phyloP scores from a whole-genome alignment of 148 eudicot genomes.

The Rhododendron henanense region DNA sequence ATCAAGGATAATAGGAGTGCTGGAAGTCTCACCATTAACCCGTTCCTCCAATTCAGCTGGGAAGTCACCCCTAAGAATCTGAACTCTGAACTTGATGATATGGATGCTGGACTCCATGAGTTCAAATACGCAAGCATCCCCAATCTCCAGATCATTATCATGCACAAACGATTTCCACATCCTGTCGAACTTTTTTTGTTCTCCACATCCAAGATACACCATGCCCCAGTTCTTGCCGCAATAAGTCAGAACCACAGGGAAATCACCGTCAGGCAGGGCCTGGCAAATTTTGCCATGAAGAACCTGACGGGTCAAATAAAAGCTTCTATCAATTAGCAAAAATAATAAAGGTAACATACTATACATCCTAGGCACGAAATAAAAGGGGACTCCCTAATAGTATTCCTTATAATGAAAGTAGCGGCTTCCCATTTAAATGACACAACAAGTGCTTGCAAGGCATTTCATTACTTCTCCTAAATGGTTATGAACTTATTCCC shows the following conservation, averaged over 20 bases:
- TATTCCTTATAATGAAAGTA: neutral
- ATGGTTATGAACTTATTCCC: neutral
- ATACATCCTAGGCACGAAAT: neutral
- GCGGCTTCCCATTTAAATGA: neutral
- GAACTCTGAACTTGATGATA: slow-evolving; percentile 31
- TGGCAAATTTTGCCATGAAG: slow-evolving; percentile 18
- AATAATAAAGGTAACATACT: neutral
- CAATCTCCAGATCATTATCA: slow-evolving; percentile 33
- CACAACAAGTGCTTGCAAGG: neutral
- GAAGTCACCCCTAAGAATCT: slow-evolving; percentile 33
- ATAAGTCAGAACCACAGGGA: slow-evolving; percentile 27
- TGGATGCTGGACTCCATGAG: slow-evolving; percentile 19
- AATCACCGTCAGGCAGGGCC: slow-evolving; percentile 19
- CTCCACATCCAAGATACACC: slow-evolving; percentile 15
- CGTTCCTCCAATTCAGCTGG: slow-evolving; percentile 21
- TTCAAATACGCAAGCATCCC: slow-evolving; percentile 48
- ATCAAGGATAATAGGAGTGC: slow-evolving; percentile 8
- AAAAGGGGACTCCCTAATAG: neutral
- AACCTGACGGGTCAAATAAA: neutral
- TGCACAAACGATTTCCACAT: slow-evolving; percentile 31
- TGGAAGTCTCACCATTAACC: neutral
- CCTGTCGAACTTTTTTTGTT: slow-evolving; percentile 9
- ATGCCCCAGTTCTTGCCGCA: slow-evolving; percentile 34
- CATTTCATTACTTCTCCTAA: neutral
- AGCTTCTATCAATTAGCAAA: neutral